Evolutionary conservation across 2,329 filamentous ascomycete genomes (phyloP), one percentile per base, ranked within the genome.

Genomic region (Mycosphaerella sp.): DNA sequence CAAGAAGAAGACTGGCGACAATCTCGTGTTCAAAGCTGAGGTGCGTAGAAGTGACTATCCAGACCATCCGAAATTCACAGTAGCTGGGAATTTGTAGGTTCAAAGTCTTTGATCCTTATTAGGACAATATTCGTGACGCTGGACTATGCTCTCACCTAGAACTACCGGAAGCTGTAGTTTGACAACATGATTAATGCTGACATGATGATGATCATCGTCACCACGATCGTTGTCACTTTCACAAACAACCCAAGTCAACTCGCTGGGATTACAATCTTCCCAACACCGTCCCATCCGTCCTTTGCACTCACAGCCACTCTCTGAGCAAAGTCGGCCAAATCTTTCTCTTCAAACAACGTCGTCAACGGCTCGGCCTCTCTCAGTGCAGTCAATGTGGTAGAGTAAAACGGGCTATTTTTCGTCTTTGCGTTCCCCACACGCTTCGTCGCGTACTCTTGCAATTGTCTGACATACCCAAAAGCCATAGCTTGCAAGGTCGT

Each of bases 271-370:
- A 35, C 41, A n/a, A 63, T 51, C 46, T 53, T 59, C 21, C 41
- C 49, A 8, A 66, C 51, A 13, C 63, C 62, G 34, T 64, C 63
- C 64, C 64, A 67, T 6, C 64, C 64, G 39, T 62, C 59, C 18
- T 40, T 57, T 37, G 59, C 64, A 21, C 58, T 52, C 32, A 44
- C 52, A 17, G 56, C 56, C 9, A 63, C 55, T 21, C 40, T 50
- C 39, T 58, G 50, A 13, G 52, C 58, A 50, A 66, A 64, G 1
- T 8, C 25, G 3, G 47, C 44, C 25, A 63, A 17, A 13, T 36
- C 44, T 21, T 58, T 50, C 1, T 36, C 47, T 2, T 52, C 59
- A 36, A 62, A 55, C 34, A 44, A 12, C 32, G 34, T 35, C 25
- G 17, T 53, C 16, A 52, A 36, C 3, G 64, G 50, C 0, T 47